A percentile compares a stretch with the other conserved stretches of the same genome.
These are phyloP conservation scores for Phaeoacremonium minimum DNA, from an alignment of 2,329 filamentous ascomycete genomes.

Conservation along the genomic window DNA sequence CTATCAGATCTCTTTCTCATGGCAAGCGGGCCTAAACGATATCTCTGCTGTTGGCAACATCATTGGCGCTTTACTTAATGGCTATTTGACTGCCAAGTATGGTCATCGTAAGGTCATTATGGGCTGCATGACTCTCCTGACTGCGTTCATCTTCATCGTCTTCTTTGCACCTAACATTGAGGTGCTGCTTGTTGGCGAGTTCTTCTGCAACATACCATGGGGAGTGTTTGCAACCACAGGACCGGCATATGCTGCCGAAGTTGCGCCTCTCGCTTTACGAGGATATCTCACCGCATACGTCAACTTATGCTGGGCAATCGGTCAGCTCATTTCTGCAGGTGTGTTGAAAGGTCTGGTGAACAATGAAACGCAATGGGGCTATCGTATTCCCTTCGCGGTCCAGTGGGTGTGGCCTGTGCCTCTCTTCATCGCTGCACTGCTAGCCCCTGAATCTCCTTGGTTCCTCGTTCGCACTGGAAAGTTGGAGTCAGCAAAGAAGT, in stretches of 20 bases:
- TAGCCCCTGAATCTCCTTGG: conserved; percentile 19
- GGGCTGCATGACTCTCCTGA: conserved; percentile 31
- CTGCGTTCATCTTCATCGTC: conserved; percentile 40
- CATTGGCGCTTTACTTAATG: conserved; percentile 34
- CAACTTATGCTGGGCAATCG: conserved; percentile 19
- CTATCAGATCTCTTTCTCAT: conserved; percentile 42
- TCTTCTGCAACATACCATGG: conserved; percentile 40
- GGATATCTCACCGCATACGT: conserved; percentile 19
- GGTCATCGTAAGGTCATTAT: conserved; percentile 42
- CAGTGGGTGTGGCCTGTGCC: conserved; percentile 14
- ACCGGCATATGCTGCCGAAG: conserved; percentile 27
- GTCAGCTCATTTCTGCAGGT: conserved; percentile 18
- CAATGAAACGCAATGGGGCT: conserved; percentile 17
- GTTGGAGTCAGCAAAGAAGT: conserved; percentile 8
- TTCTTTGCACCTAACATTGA: conserved; percentile 42
- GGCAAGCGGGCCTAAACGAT: conserved; percentile 45
- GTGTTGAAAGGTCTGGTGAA: conserved; percentile 12
- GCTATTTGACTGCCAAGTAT: conserved; percentile 32
- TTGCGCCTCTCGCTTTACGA: conserved; percentile 17
- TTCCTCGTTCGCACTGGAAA: conserved; percentile 11
- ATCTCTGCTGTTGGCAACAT: conserved; percentile 27
- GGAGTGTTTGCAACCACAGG: conserved; percentile 40
- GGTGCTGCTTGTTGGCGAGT: conserved; percentile 36
- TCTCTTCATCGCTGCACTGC: conserved; percentile 11
- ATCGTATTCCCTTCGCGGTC: conserved; percentile 17